phyloP scores from a whole-genome alignment of 257 asterid genomes.

The Echium plantagineum region DNA sequence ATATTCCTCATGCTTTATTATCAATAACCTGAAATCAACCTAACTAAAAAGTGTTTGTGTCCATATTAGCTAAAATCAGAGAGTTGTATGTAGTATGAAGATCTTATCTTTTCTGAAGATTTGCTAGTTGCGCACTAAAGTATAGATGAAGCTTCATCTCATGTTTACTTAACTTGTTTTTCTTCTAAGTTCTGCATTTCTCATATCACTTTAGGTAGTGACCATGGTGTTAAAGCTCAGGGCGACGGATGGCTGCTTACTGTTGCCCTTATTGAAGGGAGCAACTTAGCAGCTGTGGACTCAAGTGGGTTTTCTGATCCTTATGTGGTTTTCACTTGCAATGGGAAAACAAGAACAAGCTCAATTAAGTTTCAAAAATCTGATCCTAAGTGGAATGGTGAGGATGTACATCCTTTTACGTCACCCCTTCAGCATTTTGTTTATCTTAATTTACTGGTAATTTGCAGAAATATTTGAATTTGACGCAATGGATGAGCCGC shows the following conservation, averaged over 20 bases:
- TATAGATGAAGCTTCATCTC: constrained; percentile 1
- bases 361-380: constrained; percentile 91
- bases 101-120: background rate
- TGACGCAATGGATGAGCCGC: constrained; percentile 99
- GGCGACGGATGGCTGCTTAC: constrained; percentile 98
- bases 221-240: constrained; percentile 93
- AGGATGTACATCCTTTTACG: background rate
- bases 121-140: background rate
- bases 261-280: constrained; percentile 88
- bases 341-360: constrained; percentile 78
- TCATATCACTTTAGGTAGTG: constrained; percentile 55
- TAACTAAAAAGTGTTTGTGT: background rate
- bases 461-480: constrained; percentile 88
- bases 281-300: constrained; percentile 76
- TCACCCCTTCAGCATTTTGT: background rate
- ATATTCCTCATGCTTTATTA: background rate
- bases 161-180: constrained; percentile 11
- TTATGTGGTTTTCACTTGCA: constrained; percentile 92
- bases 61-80: background rate
- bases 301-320: constrained; percentile 91
- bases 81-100: background rate
- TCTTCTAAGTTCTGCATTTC: constrained; percentile 4
- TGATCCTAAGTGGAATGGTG: constrained; percentile 88
- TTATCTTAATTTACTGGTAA: constrained; percentile 12
- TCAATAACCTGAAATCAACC: background rate